phyloP scores from a whole-genome alignment of 148 eudicot species.

The Amaranthus hypochondriacus region DNA sequence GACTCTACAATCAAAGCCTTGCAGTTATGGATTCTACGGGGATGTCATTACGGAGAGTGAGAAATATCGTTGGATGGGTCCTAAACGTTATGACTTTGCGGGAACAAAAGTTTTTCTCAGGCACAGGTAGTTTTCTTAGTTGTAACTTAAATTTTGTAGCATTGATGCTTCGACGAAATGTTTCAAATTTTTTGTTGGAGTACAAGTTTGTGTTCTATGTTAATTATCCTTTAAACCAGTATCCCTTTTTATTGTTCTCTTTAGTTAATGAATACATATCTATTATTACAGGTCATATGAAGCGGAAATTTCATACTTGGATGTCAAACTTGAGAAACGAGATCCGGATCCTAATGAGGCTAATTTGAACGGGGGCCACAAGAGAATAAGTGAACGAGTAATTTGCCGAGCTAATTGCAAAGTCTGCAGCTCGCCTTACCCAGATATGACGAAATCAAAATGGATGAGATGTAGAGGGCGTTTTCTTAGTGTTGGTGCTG shows the following conservation, averaged over 20 bases:
- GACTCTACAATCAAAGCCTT: slow-evolving; percentile 17
- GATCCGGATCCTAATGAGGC: slow-evolving; percentile 33
- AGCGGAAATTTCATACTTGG: slow-evolving; percentile 83
- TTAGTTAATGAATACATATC: no score
- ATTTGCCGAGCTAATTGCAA: slow-evolving; percentile 71
- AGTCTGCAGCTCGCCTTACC: slow-evolving; percentile 38
- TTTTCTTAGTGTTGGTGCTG: slow-evolving; percentile 85
- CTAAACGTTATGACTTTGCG: slow-evolving; percentile 89
- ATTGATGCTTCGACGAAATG: background rate
- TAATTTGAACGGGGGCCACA: slow-evolving; percentile 17
- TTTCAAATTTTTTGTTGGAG: background rate
- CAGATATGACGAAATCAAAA: slow-evolving; percentile 29
- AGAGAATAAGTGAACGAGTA: slow-evolving; percentile 39
- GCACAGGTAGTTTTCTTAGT: slow-evolving; percentile 54
- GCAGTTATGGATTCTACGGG: slow-evolving; percentile 95
- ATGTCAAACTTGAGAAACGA: slow-evolving; percentile 39
- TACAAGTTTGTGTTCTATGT: background rate
- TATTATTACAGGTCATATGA: slow-evolving; percentile 63
- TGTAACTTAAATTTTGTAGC: background rate
- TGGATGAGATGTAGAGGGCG: slow-evolving; percentile 72
- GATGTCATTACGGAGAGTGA: slow-evolving; percentile 96
- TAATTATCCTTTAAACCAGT: no score
- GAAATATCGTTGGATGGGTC: slow-evolving; percentile 99
- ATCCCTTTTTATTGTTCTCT: no score
- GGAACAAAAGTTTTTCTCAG: slow-evolving; percentile 86